Percentiles rank a stretch among this genome's conserved stretches.
These are phyloP conservation scores for Vachellia pachyceras DNA, from an alignment of 306 rosid genomes.

Conservation along the genomic window DNA sequence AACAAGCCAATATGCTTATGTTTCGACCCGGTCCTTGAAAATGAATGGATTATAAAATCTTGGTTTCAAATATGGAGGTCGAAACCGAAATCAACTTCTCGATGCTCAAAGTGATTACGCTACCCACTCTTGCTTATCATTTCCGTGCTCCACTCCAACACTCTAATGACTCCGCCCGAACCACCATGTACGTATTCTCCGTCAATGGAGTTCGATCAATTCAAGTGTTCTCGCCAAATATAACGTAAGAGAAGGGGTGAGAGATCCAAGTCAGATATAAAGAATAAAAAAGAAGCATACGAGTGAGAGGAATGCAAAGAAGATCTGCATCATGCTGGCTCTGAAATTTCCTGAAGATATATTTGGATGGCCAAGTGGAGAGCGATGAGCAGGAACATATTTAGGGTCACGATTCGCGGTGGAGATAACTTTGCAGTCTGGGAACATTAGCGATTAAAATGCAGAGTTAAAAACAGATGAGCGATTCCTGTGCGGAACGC, in stretches of 20 bases:
- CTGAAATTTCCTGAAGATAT: not conserved
- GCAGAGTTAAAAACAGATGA: not conserved
- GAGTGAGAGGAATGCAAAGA: conserved; percentile 23
- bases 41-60: not conserved
- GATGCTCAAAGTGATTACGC: not conserved
- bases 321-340: not conserved
- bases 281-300: not conserved
- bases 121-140: not conserved
- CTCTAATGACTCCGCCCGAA: not conserved
- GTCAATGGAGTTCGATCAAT: not conserved
- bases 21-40: not conserved
- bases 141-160: not conserved
- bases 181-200: not conserved
- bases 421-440: not conserved
- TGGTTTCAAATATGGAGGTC: not conserved
- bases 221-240: not conserved
- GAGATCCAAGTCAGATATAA: conserved; percentile 29
- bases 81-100: not conserved
- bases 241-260: not conserved
- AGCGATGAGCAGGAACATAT: not conserved
- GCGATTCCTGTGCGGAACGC: not conserved
- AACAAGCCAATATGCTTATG: no score
- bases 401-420: not conserved
- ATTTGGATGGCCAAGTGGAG: not conserved
- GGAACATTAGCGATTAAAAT: not conserved